A percentile compares a stretch with the other conserved stretches of the same genome.
phyloP scores from a whole-genome alignment of 1,284 basidiomycete genomes.

The Acaromyces ingoldii region DNA sequence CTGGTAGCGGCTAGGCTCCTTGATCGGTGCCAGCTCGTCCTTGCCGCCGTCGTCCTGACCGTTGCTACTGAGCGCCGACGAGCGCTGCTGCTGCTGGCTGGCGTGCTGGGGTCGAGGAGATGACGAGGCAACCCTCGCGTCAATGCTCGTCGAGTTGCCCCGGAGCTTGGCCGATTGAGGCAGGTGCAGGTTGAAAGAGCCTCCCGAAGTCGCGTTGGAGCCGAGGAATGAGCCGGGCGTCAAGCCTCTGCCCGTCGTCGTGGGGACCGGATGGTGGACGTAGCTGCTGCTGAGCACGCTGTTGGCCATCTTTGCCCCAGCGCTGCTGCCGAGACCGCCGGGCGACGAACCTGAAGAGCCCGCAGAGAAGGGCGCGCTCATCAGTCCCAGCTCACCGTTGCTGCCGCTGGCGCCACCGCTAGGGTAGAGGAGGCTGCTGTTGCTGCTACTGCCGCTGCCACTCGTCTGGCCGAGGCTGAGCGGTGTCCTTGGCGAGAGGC shows the following conservation, averaged over 20 bases:
- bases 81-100: background rate
- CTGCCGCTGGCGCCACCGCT: background rate
- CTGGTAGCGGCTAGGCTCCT: background rate
- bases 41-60: background rate
- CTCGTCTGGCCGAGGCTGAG: constrained; percentile 10
- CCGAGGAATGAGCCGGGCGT: background rate
- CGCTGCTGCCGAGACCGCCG: too few species aligned
- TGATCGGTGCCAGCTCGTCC: constrained; percentile 1
- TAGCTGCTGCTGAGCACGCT: constrained; percentile 2
- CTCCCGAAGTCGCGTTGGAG: background rate
- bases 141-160: background rate
- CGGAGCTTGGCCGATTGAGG: constrained; percentile 1
- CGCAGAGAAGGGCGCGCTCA: background rate
- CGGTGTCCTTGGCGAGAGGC: constrained; percentile 27
- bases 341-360: constrained; percentile 1
- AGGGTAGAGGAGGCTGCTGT: constrained; percentile 4
- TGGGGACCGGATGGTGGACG: constrained; percentile 7
- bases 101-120: background rate
- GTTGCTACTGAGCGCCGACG: background rate
- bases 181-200: constrained; percentile 8
- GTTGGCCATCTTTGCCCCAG: too few species aligned
- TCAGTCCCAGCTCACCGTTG: background rate
- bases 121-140: background rate
- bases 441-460: background rate
- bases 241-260: background rate